A percentile compares a stretch with the other conserved stretches of the same genome.
Evolutionary conservation across 306 rosid species (phyloP).

Genomic region (Astragalus glycyphyllos): DNA sequence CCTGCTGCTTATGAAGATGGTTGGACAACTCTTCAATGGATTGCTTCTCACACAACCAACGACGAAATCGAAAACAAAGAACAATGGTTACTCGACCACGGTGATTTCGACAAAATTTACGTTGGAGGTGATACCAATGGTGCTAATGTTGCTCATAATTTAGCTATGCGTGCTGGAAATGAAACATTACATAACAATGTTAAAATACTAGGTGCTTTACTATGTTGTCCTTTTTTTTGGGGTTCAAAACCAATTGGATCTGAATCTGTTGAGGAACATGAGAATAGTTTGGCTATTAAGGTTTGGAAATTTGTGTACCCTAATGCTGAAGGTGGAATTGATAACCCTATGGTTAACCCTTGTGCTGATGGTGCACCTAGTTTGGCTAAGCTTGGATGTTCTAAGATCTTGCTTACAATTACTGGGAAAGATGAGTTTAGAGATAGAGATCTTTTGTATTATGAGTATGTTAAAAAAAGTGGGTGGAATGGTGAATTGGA

Average conservation of each 20-base stretch:
- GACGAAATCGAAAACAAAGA: not conserved
- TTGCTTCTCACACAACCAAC: slow-evolving; percentile 39
- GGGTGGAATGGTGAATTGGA: slow-evolving; percentile 51
- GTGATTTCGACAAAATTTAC: slow-evolving; percentile 44
- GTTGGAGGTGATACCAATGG: slow-evolving; percentile 51
- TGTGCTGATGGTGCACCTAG: slow-evolving; percentile 48
- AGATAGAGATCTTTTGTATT: slow-evolving; percentile 46
- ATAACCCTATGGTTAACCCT: slow-evolving; percentile 51
- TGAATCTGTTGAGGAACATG: slow-evolving; percentile 28
- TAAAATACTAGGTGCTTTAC: slow-evolving; percentile 40
- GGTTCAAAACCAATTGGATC: slow-evolving; percentile 49
- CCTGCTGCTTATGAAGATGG: slow-evolving; percentile 51
- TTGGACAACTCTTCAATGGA: slow-evolving; percentile 51
- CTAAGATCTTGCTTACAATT: slow-evolving; percentile 43
- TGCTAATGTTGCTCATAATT: slow-evolving; percentile 45
- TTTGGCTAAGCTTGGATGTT: slow-evolving; percentile 54
- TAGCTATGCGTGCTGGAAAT: slow-evolving; percentile 47
- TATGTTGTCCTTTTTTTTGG: slow-evolving; percentile 42
- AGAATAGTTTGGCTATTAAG: slow-evolving; percentile 18
- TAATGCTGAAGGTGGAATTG: slow-evolving; percentile 37
- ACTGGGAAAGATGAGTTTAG: slow-evolving; percentile 48
- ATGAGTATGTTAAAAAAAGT: slow-evolving; percentile 43
- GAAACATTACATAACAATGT: slow-evolving; percentile 23
- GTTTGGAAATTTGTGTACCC: slow-evolving; percentile 45
- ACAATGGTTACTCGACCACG: slow-evolving; percentile 41